Evolutionary conservation across 257 asterid genomes (phyloP), one percentile per base, ranked within the genome.

Genomic region (Solanum paucissectum): DNA sequence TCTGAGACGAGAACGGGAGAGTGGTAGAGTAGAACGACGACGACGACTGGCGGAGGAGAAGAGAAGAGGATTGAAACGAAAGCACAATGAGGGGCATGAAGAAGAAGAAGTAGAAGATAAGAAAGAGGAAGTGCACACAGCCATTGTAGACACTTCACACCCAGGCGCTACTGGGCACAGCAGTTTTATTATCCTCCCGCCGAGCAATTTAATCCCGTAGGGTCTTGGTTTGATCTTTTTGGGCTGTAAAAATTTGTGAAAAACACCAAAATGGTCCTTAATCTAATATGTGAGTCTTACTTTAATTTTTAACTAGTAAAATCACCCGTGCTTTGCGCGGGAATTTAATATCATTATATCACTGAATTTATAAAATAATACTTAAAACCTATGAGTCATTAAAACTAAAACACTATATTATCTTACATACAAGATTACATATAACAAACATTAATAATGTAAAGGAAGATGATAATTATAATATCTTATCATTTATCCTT

Each of bases 51-150:
- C 60, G 85, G 92, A 91, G 83, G 92, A 91, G 91, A 91, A 89
- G 46, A 92, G 64, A 16, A 90, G 89, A 33, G 98, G 99, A 60
- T 93, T 92, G 42, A 94, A 90, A 69, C 91, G 88, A 89, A 49
- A 86, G 95, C 92, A 90, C 33, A 93, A 90, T 11, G 94, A 89
- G 52, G 93, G 89, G 72, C 92, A 91, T 88, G 95, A 93, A 90
- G 64, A 93, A 90, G 97, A 62, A 71, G 91, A 85, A 90, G 95
- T 91, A 89, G 84, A 91, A 90, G 87, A 88, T 75, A 88, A 87
- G 46, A 84, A 23, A 33, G 87, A 85, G n/a, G 87, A 66, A 33
- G 88, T 69, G 87, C 83, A 44, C 40, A 33, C 27, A 52, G 88
- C 88, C 88, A 86, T 86, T 33, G 88, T 4, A 77, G 38, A 32